Evolutionary conservation across 2,329 filamentous ascomycete genomes (phyloP).

Genomic region (Arthroderma sp.): DNA sequence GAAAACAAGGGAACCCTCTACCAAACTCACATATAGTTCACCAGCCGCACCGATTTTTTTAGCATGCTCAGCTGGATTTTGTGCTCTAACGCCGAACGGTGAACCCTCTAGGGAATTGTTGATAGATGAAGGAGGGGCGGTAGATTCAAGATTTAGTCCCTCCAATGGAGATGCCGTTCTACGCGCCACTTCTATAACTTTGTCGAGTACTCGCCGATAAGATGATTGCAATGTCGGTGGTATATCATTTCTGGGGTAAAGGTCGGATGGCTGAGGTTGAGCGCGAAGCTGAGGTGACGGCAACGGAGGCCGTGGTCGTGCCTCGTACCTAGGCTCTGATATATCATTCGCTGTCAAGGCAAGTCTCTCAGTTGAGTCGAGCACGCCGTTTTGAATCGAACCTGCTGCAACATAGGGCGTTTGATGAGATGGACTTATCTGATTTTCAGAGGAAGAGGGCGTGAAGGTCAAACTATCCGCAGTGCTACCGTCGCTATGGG

Average conservation of each 20-base stretch:
- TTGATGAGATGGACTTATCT: too few species aligned
- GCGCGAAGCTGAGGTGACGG: background rate
- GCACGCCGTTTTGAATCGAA: background rate
- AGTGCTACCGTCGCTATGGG: background rate
- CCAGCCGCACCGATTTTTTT: background rate
- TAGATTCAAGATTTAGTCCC: background rate
- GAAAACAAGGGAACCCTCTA: background rate
- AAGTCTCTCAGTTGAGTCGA: background rate
- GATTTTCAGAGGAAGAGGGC: background rate
- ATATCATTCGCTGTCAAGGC: background rate
- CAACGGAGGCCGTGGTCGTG: background rate
- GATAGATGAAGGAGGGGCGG: background rate
- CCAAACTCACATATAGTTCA: conserved; percentile 1
- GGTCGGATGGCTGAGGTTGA: background rate
- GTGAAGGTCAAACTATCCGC: background rate
- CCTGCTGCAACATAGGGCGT: background rate
- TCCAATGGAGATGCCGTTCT: background rate
- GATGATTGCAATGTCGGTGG: background rate
- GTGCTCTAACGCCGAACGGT: background rate
- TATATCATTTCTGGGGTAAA: background rate
- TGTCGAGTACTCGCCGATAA: background rate
- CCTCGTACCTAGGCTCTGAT: background rate
- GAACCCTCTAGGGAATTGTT: background rate
- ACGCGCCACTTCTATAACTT: background rate
- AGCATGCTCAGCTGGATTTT: background rate